Conservation (phyloP, 2,329 filamentous ascomycete species). For the Colletotrichum sublineola region DNA sequence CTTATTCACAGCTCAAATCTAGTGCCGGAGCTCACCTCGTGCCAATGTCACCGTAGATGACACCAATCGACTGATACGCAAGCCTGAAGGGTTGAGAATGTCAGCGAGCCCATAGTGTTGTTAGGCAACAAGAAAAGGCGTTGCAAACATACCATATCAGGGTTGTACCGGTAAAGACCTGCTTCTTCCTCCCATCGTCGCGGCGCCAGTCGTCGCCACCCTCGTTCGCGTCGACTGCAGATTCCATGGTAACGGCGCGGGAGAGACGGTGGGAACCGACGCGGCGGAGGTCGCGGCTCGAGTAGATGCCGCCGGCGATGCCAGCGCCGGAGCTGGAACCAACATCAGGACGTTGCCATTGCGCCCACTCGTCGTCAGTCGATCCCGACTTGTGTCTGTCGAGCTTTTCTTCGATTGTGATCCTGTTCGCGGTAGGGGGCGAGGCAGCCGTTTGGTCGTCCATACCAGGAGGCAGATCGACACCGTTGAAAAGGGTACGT, state of each 20-base stretch:
- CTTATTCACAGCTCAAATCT: background rate
- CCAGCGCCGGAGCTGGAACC: constrained; percentile 40
- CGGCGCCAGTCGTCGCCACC: constrained; percentile 50
- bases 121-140: background rate
- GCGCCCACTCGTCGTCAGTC: constrained; percentile 30
- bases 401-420: constrained; percentile 39
- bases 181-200: constrained; percentile 51
- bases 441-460: background rate
- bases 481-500: too few relatives aligned
- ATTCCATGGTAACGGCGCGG: constrained; percentile 45
- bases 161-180: constrained; percentile 53
- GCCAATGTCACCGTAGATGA: constrained; percentile 79
- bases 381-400: constrained; percentile 29
- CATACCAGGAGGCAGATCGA: constrained; percentile 13
- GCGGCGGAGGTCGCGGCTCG: constrained; percentile 39
- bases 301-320: constrained; percentile 44
- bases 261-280: constrained; percentile 44
- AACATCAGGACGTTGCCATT: constrained; percentile 28
- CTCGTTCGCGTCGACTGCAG: constrained; percentile 47
- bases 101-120: background rate
- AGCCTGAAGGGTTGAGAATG: constrained; percentile 55
- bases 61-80: constrained; percentile 74
- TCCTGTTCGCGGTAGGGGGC: constrained; percentile 14
- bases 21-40: constrained; percentile 46
- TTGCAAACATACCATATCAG: constrained; percentile 50